Evolutionary conservation across 1,284 basidiomycete species (phyloP).

Genomic region (Bjerkandera adusta): DNA sequence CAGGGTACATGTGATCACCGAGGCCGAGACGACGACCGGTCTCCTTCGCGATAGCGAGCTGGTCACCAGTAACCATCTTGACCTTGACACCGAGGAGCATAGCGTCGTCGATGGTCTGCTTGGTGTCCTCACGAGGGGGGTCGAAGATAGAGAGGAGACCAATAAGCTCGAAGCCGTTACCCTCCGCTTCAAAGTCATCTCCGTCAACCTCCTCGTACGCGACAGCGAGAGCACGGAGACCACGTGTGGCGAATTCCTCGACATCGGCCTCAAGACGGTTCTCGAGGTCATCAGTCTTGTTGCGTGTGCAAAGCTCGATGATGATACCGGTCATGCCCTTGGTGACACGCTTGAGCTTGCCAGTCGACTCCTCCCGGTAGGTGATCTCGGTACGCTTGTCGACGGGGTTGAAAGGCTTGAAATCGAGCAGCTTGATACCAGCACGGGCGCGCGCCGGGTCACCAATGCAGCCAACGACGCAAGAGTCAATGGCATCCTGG

Average conservation of each 20-base stretch:
- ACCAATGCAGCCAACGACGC: slow-evolving; percentile 81
- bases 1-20: slow-evolving; percentile 96
- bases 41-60: slow-evolving; percentile 99
- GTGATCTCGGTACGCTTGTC: slow-evolving; percentile 99
- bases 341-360: slow-evolving; percentile 96
- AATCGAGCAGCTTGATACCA: slow-evolving; percentile 95
- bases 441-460: slow-evolving; percentile 76
- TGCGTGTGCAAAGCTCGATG: slow-evolving; percentile 93
- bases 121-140: slow-evolving; percentile 97
- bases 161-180: slow-evolving; percentile 96
- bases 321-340: slow-evolving; percentile 99
- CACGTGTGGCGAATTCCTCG: slow-evolving; percentile 92
- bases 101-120: slow-evolving; percentile 98
- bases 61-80: slow-evolving; percentile 99
- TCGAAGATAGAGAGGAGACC: slow-evolving; percentile 98
- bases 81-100: slow-evolving; percentile 95
- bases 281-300: slow-evolving; percentile 93
- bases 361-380: slow-evolving; percentile 90
- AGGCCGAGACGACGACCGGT: slow-evolving; percentile 96
- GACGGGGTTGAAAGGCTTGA: slow-evolving; percentile 99
- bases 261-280: slow-evolving; percentile 92
- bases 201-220: slow-evolving; percentile 93
- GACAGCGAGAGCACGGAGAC: slow-evolving; percentile 97
- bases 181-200: slow-evolving; percentile 77
- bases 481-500: slow-evolving; percentile 95